phyloP scores from a whole-genome alignment of 768 basidiomycete genomes.

The Russula sp. region DNA sequence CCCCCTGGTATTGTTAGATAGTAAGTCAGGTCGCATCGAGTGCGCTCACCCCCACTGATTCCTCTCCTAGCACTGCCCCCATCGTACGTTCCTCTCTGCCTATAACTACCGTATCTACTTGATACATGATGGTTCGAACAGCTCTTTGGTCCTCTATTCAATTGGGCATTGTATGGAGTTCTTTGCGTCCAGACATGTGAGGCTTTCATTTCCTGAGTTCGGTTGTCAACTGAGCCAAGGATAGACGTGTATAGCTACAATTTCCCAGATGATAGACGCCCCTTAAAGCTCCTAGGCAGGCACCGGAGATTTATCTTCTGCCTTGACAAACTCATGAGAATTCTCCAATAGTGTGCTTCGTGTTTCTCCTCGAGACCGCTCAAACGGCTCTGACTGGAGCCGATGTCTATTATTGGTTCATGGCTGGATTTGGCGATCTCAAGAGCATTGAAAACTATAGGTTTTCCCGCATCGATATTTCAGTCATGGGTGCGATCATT shows the following conservation, averaged over 20 bases:
- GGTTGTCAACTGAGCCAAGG: background rate
- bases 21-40: background rate
- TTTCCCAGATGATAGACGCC: slow-evolving; percentile 6
- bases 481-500: slow-evolving; percentile 4
- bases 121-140: background rate
- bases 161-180: too few relatives aligned
- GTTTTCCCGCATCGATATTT: slow-evolving; percentile 7
- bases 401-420: slow-evolving; percentile 20
- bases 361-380: slow-evolving; percentile 3
- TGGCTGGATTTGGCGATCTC: slow-evolving; percentile 9
- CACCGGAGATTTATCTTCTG: background rate
- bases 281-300: slow-evolving; percentile 1
- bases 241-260: slow-evolving; percentile 15
- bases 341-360: background rate
- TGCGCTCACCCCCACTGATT: background rate
- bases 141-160: background rate
- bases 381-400: slow-evolving; percentile 14
- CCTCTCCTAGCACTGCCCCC: background rate
- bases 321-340: background rate
- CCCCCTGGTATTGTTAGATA: background rate
- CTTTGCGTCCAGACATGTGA: background rate
- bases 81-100: background rate
- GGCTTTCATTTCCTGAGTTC: too few relatives aligned
- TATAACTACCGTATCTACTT: background rate
- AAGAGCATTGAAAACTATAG: slow-evolving; percentile 1